Conservation (phyloP, 176 grass and related monocot genomes). For the Coix lacrymajobi region DNA sequence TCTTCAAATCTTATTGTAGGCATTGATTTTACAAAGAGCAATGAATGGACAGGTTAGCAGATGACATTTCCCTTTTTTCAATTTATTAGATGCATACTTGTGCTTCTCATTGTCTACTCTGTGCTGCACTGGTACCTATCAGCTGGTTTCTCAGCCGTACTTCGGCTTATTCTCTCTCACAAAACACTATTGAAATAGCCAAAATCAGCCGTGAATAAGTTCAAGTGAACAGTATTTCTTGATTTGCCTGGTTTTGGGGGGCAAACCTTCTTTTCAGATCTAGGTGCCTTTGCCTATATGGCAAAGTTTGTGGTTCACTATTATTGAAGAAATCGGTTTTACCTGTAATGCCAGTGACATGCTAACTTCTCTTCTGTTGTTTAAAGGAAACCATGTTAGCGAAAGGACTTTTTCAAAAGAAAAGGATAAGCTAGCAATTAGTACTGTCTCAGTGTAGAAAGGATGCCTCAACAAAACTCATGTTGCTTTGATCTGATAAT, state of each 20-base stretch:
- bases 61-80: conserved; percentile 19
- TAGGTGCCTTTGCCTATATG: neutral
- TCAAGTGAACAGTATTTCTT: no score
- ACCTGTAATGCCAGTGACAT: neutral
- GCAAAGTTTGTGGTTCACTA: conserved; percentile 2
- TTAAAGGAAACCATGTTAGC: neutral
- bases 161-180: no score
- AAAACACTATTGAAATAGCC: no score
- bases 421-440: neutral
- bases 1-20: conserved; percentile 95
- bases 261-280: conserved; percentile 9
- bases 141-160: no score
- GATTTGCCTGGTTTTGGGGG: neutral
- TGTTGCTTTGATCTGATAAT: conserved; percentile 11
- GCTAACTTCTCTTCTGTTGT: conserved; percentile 6
- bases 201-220: no score
- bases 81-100: neutral
- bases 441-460: neutral
- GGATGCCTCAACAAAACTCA: neutral
- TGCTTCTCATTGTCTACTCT: conserved; percentile 16
- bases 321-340: neutral
- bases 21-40: conserved; percentile 95
- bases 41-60: conserved; percentile 90
- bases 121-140: neutral
- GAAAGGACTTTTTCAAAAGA: neutral